Evolutionary conservation across 2,329 filamentous ascomycete genomes (phyloP), one percentile per base, ranked within the genome.

Genomic region (Coniosporium tulheliwenetii): DNA sequence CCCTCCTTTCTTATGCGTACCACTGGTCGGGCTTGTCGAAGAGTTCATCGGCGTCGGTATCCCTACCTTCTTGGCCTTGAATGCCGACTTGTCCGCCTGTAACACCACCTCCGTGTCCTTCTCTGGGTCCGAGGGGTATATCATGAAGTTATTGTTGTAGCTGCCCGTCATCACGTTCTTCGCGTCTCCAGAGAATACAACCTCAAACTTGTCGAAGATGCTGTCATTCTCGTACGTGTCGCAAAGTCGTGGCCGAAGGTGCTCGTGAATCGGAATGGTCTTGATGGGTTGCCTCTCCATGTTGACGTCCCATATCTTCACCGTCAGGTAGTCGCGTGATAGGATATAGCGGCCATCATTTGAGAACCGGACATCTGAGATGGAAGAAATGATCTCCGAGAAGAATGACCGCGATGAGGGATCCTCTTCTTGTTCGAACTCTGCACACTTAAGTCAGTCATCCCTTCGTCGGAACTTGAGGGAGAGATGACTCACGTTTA

Each of bases 131-230:
- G 87, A 91, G 4, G 91, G 91, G 61, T 96, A 98, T 57, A 98
- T 98, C 91, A 98, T 98, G 71, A 98, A 96, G 68, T 98, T 98
- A 69, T 98, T 98, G 73, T 98, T 98, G 71, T 98, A 98, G 59
- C 86, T 95, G 52, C 91, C 91, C 5, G 91, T 98, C 91, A 98
- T 98, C 49, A 96, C 91, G 53, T 98, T 96, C 72, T 94, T 93
- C 33, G 86, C 85, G 61, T 96, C 89, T 16, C 91, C 91, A 2
- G 89, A 96, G 67, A 98, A 98, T 40, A 96, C 89, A 35, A 98
- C 91, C 64, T 98, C 91, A 50, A 98, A 98, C 63, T 98, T 98
- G 75, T 98, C 91, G 57, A 98, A 98, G 57, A 98, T 98, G 61
- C 86, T 94, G 58, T 98, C 91, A 54, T 98, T 98, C 66, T 98